Evolutionary conservation across 2,329 filamentous ascomycete genomes (phyloP).

Genomic region (Fusarium lateritium): DNA sequence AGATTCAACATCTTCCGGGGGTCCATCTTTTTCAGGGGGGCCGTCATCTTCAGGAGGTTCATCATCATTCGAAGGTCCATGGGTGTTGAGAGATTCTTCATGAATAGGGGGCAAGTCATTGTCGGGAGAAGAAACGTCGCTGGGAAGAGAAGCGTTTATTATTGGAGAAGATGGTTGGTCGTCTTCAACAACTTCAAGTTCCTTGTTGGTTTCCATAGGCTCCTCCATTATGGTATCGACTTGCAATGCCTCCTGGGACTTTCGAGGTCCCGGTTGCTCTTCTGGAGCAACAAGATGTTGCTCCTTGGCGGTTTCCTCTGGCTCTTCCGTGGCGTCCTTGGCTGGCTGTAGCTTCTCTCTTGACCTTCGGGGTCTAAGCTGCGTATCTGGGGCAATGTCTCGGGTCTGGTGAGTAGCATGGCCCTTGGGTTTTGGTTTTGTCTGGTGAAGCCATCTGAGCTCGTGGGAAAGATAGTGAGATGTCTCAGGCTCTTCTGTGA

Average conservation of each 20-base stretch:
- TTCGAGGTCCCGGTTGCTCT: background rate
- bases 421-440: constrained; percentile 20
- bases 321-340: background rate
- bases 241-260: background rate
- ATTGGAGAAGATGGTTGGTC: background rate
- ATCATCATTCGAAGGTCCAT: background rate
- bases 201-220: background rate
- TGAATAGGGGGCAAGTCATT: background rate
- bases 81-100: background rate
- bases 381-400: background rate
- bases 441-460: constrained; percentile 38
- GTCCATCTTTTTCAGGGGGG: background rate
- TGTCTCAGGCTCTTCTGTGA: background rate
- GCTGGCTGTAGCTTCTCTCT: constrained; percentile 1
- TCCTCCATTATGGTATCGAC: background rate
- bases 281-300: background rate
- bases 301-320: background rate
- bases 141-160: background rate
- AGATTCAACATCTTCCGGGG: background rate
- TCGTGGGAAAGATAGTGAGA: constrained; percentile 13
- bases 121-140: background rate
- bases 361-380: constrained; percentile 3
- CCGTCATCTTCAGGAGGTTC: background rate
- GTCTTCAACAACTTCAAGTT: background rate
- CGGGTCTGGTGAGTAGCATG: background rate